Percentiles rank a stretch among this genome's conserved stretches.
Evolutionary conservation across 257 asterid species (phyloP).

Genomic region (Jacaranda copaia): DNA sequence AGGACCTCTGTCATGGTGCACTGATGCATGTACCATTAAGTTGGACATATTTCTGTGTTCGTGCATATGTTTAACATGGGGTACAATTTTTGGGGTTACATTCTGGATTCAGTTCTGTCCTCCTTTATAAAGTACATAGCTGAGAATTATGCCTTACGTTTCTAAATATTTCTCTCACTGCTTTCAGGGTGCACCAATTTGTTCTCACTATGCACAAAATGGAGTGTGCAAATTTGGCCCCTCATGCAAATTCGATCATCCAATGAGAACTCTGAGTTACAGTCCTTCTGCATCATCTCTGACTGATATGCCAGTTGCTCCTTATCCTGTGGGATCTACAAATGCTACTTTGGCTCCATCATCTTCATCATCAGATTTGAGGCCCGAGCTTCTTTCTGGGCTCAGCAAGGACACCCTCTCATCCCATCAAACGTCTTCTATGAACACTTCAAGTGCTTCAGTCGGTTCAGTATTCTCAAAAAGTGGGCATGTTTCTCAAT

Average conservation of each 20-base stretch:
- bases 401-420: constrained; percentile 45
- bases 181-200: constrained; percentile 75
- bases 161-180: constrained; percentile 14
- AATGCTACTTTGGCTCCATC: constrained; percentile 76
- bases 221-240: constrained; percentile 93
- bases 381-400: constrained; percentile 54
- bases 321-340: constrained; percentile 87
- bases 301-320: constrained; percentile 92
- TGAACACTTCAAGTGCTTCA: constrained; percentile 50
- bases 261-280: constrained; percentile 75
- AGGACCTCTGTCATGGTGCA: no score
- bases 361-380: constrained; percentile 59
- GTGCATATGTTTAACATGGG: neutral
- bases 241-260: constrained; percentile 88
- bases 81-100: neutral
- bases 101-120: constrained; percentile 3
- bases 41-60: no score
- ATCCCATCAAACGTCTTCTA: constrained; percentile 46
- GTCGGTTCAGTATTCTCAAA: constrained; percentile 60
- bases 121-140: neutral
- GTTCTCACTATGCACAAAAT: constrained; percentile 86
- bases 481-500: constrained; percentile 50
- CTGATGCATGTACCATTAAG: no score
- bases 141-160: constrained; percentile 11
- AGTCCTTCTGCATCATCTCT: constrained; percentile 91